Evolutionary conservation across 306 rosid genomes (phyloP).

Genomic region (Ziziphus jujuba): DNA sequence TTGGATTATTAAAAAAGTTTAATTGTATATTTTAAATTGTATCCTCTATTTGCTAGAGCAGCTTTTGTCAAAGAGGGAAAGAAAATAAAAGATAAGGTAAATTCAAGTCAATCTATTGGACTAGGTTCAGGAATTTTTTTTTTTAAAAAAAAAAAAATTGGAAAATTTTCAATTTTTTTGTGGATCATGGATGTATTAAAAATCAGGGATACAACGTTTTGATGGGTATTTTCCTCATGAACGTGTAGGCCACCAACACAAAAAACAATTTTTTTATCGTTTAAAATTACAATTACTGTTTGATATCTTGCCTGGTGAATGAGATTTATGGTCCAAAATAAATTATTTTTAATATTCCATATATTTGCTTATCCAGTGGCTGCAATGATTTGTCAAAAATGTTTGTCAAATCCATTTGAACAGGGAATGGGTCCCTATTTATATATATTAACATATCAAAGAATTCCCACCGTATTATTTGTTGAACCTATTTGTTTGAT

Average conservation of each 20-base stretch:
- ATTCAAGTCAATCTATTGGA: neutral
- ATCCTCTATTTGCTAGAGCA: constrained; percentile 2
- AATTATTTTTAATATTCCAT: neutral
- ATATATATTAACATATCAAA: neutral
- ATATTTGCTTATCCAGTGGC: neutral
- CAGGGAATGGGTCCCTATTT: neutral
- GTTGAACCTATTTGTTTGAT: constrained; percentile 6
- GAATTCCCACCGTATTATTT: neutral
- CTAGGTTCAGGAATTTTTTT: neutral
- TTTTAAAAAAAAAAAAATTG: no score
- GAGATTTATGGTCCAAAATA: neutral
- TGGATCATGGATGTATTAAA: constrained; percentile 11
- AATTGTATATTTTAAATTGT: neutral
- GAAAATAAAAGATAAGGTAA: neutral
- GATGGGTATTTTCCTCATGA: neutral
- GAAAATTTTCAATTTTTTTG: neutral
- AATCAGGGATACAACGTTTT: neutral
- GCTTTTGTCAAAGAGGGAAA: neutral
- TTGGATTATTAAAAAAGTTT: neutral
- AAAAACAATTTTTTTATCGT: neutral
- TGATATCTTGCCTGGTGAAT: neutral
- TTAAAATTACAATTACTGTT: neutral
- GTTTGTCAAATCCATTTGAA: neutral
- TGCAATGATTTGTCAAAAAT: no score
- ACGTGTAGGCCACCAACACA: neutral